Conservation (phyloP, 208 protist genomes). For the Histomonas meleagridis region DNA sequence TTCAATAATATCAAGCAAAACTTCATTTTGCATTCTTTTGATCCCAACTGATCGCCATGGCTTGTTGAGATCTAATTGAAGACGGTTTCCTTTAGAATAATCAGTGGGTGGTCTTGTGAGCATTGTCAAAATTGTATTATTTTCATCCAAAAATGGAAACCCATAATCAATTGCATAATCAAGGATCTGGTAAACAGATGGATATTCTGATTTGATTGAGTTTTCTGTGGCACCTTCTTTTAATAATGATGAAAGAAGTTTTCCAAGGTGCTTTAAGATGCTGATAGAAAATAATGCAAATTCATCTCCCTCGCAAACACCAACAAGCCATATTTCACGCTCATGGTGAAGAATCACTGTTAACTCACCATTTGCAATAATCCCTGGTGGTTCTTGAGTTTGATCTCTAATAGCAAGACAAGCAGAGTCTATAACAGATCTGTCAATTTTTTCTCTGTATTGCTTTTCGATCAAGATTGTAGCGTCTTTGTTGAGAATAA, state of each 20-base stretch:
- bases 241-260: not conserved
- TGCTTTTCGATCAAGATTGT: slow-evolving; percentile 24
- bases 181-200: not conserved
- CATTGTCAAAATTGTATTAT: not conserved
- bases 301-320: slow-evolving; percentile 20
- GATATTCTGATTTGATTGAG: not conserved
- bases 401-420: not conserved
- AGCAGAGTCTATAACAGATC: not conserved
- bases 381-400: not conserved
- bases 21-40: not conserved
- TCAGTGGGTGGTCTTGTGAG: not conserved
- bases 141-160: not conserved
- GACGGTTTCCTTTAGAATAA: not conserved
- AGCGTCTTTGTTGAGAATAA: slow-evolving; percentile 33
- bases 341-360: not conserved
- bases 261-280: not conserved
- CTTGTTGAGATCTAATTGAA: not conserved
- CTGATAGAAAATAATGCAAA: not conserved
- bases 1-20: not conserved
- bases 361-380: not conserved
- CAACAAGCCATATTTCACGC: not conserved
- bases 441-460: not conserved
- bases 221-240: not conserved
- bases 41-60: not conserved
- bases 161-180: slow-evolving; percentile 15